Evolutionary conservation across 2,329 filamentous ascomycete species (phyloP).

Genomic region (Apiospora marii): DNA sequence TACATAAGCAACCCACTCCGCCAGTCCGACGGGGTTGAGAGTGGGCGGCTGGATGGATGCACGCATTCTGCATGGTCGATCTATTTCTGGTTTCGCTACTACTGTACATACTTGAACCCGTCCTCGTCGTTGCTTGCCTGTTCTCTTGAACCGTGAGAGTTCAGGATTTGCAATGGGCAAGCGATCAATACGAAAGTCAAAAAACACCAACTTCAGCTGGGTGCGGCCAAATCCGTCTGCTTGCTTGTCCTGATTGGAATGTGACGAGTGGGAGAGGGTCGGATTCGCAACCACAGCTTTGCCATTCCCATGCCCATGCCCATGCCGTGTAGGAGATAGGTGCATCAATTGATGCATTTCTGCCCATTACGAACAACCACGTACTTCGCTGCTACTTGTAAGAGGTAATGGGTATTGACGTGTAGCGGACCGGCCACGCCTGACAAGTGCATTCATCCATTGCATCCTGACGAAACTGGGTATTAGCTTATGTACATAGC

Average conservation of each 20-base stretch:
- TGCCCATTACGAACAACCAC: conserved; percentile 9
- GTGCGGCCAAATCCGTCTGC: not conserved
- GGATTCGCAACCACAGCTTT: not conserved
- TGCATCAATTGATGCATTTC: not conserved
- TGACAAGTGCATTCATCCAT: not conserved
- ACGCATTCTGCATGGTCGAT: not conserved
- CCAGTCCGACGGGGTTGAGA: not conserved
- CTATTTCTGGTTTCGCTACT: not conserved
- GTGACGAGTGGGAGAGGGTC: not conserved
- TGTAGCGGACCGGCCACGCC: not conserved
- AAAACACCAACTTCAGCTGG: not conserved
- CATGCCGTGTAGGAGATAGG: too few relatives aligned
- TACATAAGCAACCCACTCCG: not conserved
- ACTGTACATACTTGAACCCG: not conserved
- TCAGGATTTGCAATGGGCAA: not conserved
- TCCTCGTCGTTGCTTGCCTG: not conserved
- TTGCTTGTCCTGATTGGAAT: not conserved
- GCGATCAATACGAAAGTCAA: not conserved
- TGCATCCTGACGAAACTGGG: not conserved
- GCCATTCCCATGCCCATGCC: not conserved
- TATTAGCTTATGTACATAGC: not conserved
- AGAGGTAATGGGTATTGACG: not conserved
- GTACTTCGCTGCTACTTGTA: not conserved
- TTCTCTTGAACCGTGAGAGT: not conserved
- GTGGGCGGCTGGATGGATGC: not conserved